Base-by-base conservation (phyloP, 768 basidiomycete species). In the Suillus cothurnatus region DNA sequence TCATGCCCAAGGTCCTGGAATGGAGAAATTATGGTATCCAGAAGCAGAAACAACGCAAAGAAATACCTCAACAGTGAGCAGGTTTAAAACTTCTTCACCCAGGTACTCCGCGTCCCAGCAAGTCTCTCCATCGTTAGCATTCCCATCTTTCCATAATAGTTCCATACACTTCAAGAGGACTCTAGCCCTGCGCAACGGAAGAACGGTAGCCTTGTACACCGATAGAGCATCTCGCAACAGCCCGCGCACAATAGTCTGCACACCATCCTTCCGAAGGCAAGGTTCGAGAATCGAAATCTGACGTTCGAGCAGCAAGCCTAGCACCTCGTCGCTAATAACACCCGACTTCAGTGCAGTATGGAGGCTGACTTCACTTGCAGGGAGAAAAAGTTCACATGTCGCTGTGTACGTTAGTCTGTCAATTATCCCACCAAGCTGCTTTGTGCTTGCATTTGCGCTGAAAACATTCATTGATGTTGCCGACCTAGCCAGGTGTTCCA, bases 321-420 rank as follows among this genome's bases (percentile, higher is more conserved):
- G 64, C 47, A 88, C 72, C 36, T 69, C 69, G 26, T 75, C 26
- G 4, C 39, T 15, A 11, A 59, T 28, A 1, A 39, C 28, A 41
- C 58, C 39, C 1, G 39, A 14, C 12, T 28, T 28, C 58, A 59
- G 39, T 31, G 19, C 1, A 6, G 58, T 41, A 36, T 41, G 39
- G 19, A 59, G 58, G 58, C 39, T 41, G 6, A 91, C 79, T 15
- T 81, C 77, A 6, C 76, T 72, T 0, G 86, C 76, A 9, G 79
- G 68, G 56, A 90, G 77, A 34, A 91, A 78, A 6, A 94, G 83
- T 34, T 94, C 92, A 72, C 84, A 90, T 3, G 85, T 77, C 15
- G 85, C 89, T 28, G 90, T 80, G 64, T 88, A 89, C 0, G 92
- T 89, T 28, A 88, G 77, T 23, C 87, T 80, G 66, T 93, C 90